Percentiles rank a stretch among this genome's conserved stretches.
Conservation (phyloP, 148 eudicot species). For the Rhododendron molle region DNA sequence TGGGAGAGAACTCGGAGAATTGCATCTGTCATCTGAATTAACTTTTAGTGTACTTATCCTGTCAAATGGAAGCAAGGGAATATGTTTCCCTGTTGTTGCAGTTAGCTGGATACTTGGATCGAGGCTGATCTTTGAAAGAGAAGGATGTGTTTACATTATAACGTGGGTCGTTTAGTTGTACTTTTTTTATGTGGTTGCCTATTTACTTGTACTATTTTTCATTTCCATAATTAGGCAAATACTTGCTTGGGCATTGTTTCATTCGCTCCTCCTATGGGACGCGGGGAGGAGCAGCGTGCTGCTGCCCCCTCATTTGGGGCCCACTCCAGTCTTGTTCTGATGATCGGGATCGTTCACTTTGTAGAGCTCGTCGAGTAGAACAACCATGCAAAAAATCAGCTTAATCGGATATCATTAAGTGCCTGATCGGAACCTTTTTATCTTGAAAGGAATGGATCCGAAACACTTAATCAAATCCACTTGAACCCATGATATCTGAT, state of each 20-base stretch:
- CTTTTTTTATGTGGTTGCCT: background rate
- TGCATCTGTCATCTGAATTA: background rate
- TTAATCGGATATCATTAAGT: no score
- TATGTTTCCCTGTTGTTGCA: background rate
- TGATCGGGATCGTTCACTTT: no score
- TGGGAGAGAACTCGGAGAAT: background rate
- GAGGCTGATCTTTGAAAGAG: background rate
- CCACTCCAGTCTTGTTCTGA: no score
- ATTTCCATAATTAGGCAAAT: background rate
- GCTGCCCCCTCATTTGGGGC: no score
- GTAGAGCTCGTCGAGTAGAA: no score
- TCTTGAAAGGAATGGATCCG: no score
- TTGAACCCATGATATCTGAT: no score
- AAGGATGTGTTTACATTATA: background rate
- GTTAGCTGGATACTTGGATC: background rate
- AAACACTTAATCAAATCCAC: no score
- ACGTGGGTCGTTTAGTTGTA: background rate
- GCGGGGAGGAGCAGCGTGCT: no score
- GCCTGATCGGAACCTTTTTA: no score
- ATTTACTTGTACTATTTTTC: background rate
- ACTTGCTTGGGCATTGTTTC: background rate
- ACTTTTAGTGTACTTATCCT: background rate
- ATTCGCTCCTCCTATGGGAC: background rate
- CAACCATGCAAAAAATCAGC: no score
- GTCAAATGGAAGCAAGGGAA: background rate